Conservation (phyloP, 306 rosid genomes). For the Prunus dulcis region DNA sequence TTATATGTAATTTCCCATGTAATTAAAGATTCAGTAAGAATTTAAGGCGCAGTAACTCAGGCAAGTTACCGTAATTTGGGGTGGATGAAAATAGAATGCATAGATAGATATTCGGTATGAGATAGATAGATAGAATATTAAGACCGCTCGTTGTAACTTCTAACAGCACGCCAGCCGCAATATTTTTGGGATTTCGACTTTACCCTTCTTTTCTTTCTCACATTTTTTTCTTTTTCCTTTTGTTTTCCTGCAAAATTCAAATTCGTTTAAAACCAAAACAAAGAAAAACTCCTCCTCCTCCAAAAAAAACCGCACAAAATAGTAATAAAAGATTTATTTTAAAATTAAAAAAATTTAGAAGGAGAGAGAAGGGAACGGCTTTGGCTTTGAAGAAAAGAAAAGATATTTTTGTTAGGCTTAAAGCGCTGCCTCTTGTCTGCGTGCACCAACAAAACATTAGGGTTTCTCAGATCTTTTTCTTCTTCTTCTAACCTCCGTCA, state of each 20-base stretch:
- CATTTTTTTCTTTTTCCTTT: background rate
- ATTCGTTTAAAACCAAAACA: background rate
- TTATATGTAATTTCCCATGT: background rate
- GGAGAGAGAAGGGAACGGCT: background rate
- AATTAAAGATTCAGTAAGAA: background rate
- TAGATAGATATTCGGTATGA: background rate
- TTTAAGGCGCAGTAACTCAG: background rate
- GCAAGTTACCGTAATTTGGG: background rate
- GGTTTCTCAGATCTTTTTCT: conserved; percentile 52
- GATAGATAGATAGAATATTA: background rate
- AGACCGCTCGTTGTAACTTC: background rate
- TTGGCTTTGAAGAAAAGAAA: background rate
- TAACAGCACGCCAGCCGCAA: background rate
- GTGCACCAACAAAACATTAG: conserved; percentile 34
- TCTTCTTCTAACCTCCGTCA: conserved; percentile 18
- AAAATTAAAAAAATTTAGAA: background rate
- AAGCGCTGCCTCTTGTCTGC: conserved; percentile 32
- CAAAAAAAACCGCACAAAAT: background rate
- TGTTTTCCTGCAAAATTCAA: background rate
- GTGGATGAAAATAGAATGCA: background rate
- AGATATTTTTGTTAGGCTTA: conserved; percentile 51
- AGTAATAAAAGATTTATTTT: background rate
- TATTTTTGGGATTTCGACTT: background rate
- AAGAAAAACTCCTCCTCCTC: background rate
- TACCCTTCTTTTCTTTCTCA: background rate